Evolutionary conservation across 352 stramenopile species (phyloP).

Genomic region (Phytophthora pini): DNA sequence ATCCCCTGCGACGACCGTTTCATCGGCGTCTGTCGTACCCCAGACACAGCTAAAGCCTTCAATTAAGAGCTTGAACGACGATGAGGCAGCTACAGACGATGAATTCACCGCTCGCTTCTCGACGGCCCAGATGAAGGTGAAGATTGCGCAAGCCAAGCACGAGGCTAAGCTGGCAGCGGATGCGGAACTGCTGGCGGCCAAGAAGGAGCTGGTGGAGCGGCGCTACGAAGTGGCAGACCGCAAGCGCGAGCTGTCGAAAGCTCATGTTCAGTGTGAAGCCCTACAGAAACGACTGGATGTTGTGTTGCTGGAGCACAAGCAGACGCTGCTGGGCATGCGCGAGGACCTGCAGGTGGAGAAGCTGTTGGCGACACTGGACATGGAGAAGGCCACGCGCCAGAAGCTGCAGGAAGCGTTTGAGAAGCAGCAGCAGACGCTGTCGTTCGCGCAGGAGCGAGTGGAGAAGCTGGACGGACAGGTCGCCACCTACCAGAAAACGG

Average conservation of each 20-base stretch:
- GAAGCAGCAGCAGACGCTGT: constrained; percentile 51
- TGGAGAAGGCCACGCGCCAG: constrained; percentile 52
- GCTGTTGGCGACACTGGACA: constrained; percentile 61
- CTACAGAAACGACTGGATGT: constrained; percentile 48
- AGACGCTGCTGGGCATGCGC: constrained; percentile 56
- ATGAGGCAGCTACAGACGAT: background rate
- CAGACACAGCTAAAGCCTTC: background rate
- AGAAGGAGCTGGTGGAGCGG: constrained; percentile 53
- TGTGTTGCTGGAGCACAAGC: constrained; percentile 57
- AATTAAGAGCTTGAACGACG: background rate
- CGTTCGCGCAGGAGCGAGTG: constrained; percentile 52
- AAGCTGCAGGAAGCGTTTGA: constrained; percentile 48
- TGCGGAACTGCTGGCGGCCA: constrained; percentile 47
- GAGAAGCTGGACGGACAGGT: constrained; percentile 53
- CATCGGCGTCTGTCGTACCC: background rate
- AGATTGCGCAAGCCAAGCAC: constrained; percentile 60
- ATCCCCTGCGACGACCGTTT: background rate
- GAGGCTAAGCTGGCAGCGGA: constrained; percentile 62
- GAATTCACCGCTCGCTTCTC: constrained; percentile 49
- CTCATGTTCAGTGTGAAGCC: constrained; percentile 18
- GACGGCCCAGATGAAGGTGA: constrained; percentile 52
- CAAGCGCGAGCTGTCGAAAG: constrained; percentile 32
- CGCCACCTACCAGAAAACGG: constrained; percentile 74
- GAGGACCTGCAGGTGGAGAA: constrained; percentile 54
- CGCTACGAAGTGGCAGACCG: constrained; percentile 45